phyloP scores from a whole-genome alignment of 2,329 filamentous ascomycete genomes.

The Paraphoma chrysanthemicola region DNA sequence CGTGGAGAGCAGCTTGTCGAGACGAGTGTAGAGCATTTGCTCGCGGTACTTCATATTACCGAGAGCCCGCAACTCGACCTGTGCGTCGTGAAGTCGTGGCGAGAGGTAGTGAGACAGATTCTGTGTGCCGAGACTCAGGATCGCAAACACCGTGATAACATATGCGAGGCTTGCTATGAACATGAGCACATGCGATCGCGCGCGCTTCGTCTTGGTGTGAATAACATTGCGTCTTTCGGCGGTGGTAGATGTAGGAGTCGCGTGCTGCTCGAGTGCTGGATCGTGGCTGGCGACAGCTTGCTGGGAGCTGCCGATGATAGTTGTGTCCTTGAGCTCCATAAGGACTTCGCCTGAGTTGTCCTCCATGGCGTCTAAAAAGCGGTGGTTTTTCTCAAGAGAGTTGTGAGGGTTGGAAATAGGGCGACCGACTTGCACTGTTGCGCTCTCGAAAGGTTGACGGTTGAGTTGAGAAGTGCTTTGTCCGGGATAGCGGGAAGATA shows the following conservation, averaged over 20 bases:
- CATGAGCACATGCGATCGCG: conserved; percentile 6
- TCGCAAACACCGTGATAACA: conserved; percentile 10
- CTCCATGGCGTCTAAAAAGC: too few relatives aligned
- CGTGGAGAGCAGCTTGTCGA: conserved; percentile 11
- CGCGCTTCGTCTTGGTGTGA: not conserved
- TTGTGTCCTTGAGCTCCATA: too few relatives aligned
- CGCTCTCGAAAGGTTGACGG: too few relatives aligned
- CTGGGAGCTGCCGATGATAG: too few relatives aligned
- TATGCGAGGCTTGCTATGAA: conserved; percentile 12
- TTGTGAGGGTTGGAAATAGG: too few relatives aligned
- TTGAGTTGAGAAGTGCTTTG: too few relatives aligned
- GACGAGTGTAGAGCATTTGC: conserved; percentile 5
- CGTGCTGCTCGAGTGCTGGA: not conserved
- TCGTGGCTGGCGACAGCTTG: not conserved
- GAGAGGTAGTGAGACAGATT: conserved; percentile 3
- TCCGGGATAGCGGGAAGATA: too few relatives aligned
- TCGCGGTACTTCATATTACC: conserved; percentile 3
- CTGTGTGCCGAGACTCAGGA: conserved; percentile 8
- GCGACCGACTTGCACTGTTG: too few relatives aligned
- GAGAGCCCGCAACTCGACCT: conserved; percentile 5
- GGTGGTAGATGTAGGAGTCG: not conserved
- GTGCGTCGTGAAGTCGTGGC: conserved; percentile 8
- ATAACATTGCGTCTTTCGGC: not conserved
- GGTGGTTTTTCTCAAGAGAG: too few relatives aligned
- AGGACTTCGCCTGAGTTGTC: too few relatives aligned